Evolutionary conservation across 2,329 filamentous ascomycete genomes (phyloP).

Genomic region (Aspergillus japonicus): DNA sequence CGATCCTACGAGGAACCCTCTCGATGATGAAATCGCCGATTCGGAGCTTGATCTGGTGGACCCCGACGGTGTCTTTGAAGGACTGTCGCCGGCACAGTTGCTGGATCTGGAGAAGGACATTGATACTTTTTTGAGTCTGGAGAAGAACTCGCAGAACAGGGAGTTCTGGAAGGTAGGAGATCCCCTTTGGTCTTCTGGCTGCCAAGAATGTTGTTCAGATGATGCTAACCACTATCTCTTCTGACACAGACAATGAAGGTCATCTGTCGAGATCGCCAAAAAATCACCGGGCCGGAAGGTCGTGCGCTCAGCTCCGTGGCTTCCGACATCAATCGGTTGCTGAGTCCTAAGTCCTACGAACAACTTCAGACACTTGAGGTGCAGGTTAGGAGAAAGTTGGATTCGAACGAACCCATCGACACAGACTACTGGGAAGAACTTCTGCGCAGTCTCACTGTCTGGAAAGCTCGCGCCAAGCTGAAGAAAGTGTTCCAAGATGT

Average conservation of each 20-base stretch:
- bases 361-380: conserved; percentile 83
- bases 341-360: conserved; percentile 79
- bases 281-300: conserved; percentile 64
- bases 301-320: conserved; percentile 79
- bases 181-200: conserved; percentile 7
- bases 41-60: conserved; percentile 75
- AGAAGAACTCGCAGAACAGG: conserved; percentile 72
- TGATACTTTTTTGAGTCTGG: conserved; percentile 72
- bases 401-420: conserved; percentile 88
- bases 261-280: conserved; percentile 75
- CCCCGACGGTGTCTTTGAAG: conserved; percentile 77
- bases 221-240: conserved; percentile 11
- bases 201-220: neutral
- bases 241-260: conserved; percentile 68
- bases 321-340: conserved; percentile 81
- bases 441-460: conserved; percentile 77
- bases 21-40: conserved; percentile 80
- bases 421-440: conserved; percentile 98
- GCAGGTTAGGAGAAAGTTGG: conserved; percentile 82
- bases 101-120: conserved; percentile 80
- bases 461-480: conserved; percentile 87
- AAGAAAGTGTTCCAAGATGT: conserved; percentile 75
- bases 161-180: conserved; percentile 76
- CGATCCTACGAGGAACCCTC: conserved; percentile 72
- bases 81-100: conserved; percentile 65